Percentiles rank a stretch among this genome's conserved stretches.
Conservation (phyloP, 805 yeast species). For the Starmerella ratchasimensis region DNA sequence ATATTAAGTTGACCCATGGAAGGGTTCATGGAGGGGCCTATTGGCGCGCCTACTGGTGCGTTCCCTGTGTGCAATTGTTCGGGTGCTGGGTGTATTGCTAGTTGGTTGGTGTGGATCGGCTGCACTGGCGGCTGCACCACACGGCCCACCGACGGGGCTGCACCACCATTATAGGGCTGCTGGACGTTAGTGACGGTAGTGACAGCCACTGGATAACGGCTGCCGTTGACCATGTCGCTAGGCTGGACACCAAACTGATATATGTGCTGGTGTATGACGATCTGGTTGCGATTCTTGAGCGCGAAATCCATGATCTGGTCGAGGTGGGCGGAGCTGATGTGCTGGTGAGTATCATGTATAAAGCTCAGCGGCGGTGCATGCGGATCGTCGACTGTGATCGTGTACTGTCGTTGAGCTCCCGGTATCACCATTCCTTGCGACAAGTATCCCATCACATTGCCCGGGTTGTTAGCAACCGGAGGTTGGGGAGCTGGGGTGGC, state of each 20-base stretch:
- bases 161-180: not conserved
- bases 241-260: conserved; percentile 23
- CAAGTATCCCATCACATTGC: not conserved
- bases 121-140: conserved; percentile 9
- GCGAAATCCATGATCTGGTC: conserved; percentile 21
- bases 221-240: not conserved
- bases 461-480: not conserved
- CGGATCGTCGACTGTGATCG: conserved; percentile 14
- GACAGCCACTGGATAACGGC: no score
- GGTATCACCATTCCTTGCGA: not conserved
- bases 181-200: not conserved
- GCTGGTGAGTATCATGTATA: conserved; percentile 18
- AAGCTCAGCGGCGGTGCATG: not conserved
- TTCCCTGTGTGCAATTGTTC: not conserved
- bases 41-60: not conserved
- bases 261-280: conserved; percentile 74
- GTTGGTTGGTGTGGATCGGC: conserved; percentile 1
- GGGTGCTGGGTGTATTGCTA: not conserved
- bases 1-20: no score
- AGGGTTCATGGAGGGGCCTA: not conserved
- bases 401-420: not conserved
- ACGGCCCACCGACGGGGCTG: not conserved
- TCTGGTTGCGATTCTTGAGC: conserved; percentile 20
- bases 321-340: conserved; percentile 18
- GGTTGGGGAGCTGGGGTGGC: conserved; percentile 2